phyloP scores from a whole-genome alignment of 306 rosid genomes.

The Lotus japonicus region DNA sequence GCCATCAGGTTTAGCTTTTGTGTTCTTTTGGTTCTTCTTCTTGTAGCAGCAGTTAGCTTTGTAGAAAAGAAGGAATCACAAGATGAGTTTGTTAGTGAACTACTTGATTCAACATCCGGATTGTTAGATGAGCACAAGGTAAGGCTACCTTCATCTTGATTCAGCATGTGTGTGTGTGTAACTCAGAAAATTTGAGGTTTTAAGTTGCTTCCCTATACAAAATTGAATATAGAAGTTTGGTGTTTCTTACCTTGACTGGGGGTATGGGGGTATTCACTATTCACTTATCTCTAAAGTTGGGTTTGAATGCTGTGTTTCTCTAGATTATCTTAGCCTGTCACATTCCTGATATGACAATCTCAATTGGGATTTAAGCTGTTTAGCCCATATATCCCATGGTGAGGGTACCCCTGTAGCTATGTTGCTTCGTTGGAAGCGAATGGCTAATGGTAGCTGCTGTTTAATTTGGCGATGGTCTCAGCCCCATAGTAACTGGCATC shows the following conservation, averaged over 20 bases:
- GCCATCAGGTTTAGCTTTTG: conserved; percentile 38
- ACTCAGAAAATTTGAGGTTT: conserved; percentile 5
- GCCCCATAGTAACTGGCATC: not conserved
- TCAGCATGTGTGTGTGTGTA: no score
- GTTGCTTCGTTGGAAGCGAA: not conserved
- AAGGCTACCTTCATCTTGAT: conserved; percentile 23
- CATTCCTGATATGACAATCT: not conserved
- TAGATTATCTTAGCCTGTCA: not conserved
- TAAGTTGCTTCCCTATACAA: not conserved
- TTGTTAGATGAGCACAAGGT: conserved; percentile 60
- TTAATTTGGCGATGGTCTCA: not conserved
- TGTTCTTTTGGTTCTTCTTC: conserved; percentile 44
- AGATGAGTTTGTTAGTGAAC: conserved; percentile 43
- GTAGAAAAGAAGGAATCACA: conserved; percentile 33
- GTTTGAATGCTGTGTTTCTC: not conserved
- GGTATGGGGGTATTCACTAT: no score
- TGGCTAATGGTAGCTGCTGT: not conserved
- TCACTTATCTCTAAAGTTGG: not conserved
- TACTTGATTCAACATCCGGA: conserved; percentile 59
- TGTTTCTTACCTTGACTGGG: not conserved
- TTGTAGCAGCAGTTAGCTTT: conserved; percentile 40
- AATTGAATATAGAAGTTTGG: not conserved
- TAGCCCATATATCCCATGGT: not conserved
- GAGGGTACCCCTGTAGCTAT: not conserved
- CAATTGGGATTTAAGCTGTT: not conserved